Evolutionary conservation across 2,329 filamentous ascomycete genomes (phyloP), one percentile per base, ranked within the genome.

Genomic region (Fusarium piperis): DNA sequence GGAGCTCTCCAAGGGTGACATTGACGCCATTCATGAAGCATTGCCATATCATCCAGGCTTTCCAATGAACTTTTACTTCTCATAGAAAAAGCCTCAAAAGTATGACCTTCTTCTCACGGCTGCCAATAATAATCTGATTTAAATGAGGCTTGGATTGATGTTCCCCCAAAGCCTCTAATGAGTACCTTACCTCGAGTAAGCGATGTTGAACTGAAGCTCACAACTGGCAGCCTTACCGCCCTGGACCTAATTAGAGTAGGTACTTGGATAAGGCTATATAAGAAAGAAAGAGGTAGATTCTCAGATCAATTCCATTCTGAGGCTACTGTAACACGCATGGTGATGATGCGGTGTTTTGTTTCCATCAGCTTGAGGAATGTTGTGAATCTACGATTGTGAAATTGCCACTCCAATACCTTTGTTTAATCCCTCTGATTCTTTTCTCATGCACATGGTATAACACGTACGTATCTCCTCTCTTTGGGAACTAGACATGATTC

Each of bases 91-190:
- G 16, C 30, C 41, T 7, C 58, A 59, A 11, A 59, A 62, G 38
- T 70, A 70, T 8, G 30, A 65, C 18, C 55, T 67, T 8, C 18
- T 41, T 12, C 39, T 65, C 46, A 65, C 65, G 10, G 36, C 65
- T 6, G 35, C 68, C 3, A 38, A 65, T 28, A 10, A 63, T 16
- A 41, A 62, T 15, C 60, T 62, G 13, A 59, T 59, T 20, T 53
- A 60, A 16, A 70, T 68, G 68, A 30, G 2, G 65, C 65, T 16
- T 70, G 68, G 67, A 51, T 70, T 11, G 52, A 70, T n/a, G 64
- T 61, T 10, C 67, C 67, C 6, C 67, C 67, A 7, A 70, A 65
- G 46, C 23, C 35, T 18, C 52, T 18, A 20, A 64, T 68, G 38
- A 64, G 56, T 20, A 20, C 33, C 52, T 30, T 41, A 12, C 2